Conservation (phyloP, 257 asterid species). For the Fraxinus anomala region DNA sequence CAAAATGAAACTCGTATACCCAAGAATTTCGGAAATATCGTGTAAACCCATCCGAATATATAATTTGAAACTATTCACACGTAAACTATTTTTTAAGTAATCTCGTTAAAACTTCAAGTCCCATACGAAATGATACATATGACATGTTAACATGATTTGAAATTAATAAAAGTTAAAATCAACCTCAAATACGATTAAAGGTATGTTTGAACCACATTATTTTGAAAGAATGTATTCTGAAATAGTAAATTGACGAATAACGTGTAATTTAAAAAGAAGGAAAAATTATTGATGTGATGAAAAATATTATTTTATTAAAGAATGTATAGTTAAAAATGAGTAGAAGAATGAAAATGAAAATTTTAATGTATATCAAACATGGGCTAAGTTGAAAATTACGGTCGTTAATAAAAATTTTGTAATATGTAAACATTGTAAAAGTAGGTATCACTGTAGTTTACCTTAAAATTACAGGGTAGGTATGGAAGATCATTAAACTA, state of each 20-base stretch:
- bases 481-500: slow-evolving; percentile 8
- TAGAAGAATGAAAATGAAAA: too few relatives aligned
- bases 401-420: neutral
- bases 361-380: too few relatives aligned
- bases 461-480: slow-evolving; percentile 8
- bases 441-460: neutral
- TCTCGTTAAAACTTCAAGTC: too few relatives aligned
- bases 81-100: neutral
- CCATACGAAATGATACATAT: neutral
- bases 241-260: too few relatives aligned
- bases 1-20: neutral
- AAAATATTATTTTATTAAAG: too few relatives aligned
- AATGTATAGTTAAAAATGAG: too few relatives aligned
- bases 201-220: too few relatives aligned
- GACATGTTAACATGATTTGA: neutral
- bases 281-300: too few relatives aligned
- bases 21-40: neutral
- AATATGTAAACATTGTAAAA: neutral
- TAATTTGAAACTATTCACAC: neutral
- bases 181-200: too few relatives aligned
- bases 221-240: too few relatives aligned
- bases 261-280: too few relatives aligned
- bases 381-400: too few relatives aligned
- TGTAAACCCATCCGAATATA: slow-evolving; percentile 7
- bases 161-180: neutral